phyloP scores from a whole-genome alignment of 352 stramenopile species.

The Globisporangium ultimum region DNA sequence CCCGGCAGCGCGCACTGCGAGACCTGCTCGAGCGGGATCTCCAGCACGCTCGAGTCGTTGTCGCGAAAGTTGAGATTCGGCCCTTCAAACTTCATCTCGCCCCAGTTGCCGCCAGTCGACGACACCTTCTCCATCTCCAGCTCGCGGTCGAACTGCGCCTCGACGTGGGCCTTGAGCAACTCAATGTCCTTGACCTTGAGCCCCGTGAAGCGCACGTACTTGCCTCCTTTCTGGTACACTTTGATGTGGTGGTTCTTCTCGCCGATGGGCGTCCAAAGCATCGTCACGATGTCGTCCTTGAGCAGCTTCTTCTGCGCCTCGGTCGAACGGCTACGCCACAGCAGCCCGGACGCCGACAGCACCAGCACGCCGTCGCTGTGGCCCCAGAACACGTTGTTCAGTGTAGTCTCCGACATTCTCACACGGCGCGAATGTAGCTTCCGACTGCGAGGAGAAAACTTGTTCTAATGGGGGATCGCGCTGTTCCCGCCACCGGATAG shows the following conservation, averaged over 20 bases:
- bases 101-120: slow-evolving; percentile 90
- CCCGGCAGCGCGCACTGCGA: slow-evolving; percentile 91
- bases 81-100: slow-evolving; percentile 92
- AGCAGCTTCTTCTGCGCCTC: slow-evolving; percentile 84
- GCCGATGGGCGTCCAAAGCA: slow-evolving; percentile 78
- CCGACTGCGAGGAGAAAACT: background rate
- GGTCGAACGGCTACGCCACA: slow-evolving; percentile 75
- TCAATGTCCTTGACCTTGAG: slow-evolving; percentile 67
- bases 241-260: slow-evolving; percentile 83
- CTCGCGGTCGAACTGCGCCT: slow-evolving; percentile 85
- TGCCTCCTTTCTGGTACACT: slow-evolving; percentile 81
- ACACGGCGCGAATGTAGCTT: background rate
- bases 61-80: slow-evolving; percentile 81
- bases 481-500: background rate
- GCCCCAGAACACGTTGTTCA: slow-evolving; percentile 87
- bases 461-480: background rate
- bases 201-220: slow-evolving; percentile 83
- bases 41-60: slow-evolving; percentile 62
- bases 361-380: slow-evolving; percentile 81
- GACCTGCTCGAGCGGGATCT: slow-evolving; percentile 73
- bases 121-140: slow-evolving; percentile 90
- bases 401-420: slow-evolving; percentile 63
- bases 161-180: slow-evolving; percentile 58
- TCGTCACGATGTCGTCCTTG: slow-evolving; percentile 84
- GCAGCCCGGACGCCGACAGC: slow-evolving; percentile 62